Percentiles rank a stretch among this genome's conserved stretches.
These are phyloP conservation scores for Uncinocarpus reesii DNA, from an alignment of 2,329 filamentous ascomycete species.

Conservation along the genomic window DNA sequence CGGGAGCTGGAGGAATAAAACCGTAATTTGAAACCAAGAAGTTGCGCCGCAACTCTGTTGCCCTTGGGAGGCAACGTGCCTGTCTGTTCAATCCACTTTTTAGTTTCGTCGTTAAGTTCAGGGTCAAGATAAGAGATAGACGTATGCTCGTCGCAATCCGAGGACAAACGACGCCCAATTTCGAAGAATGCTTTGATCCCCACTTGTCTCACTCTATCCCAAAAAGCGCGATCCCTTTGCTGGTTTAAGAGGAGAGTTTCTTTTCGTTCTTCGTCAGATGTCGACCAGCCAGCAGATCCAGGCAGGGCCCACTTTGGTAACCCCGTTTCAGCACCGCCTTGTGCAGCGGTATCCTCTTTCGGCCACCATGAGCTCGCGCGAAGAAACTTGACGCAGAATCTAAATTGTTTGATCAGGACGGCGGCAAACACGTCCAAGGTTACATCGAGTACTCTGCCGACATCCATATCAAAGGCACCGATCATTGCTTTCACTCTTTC, in stretches of 20 bases:
- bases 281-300: conserved; percentile 52
- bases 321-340: conserved; percentile 40
- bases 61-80: conserved; percentile 73
- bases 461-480: conserved; percentile 92
- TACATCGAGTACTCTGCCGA: conserved; percentile 86
- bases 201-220: conserved; percentile 63
- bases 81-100: conserved; percentile 69
- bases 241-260: conserved; percentile 48
- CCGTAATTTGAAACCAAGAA: conserved; percentile 91
- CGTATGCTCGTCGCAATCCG: conserved; percentile 47
- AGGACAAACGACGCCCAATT: conserved; percentile 61
- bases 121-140: conserved; percentile 29
- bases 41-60: conserved; percentile 83
- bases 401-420: conserved; percentile 80
- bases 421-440: conserved; percentile 92
- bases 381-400: conserved; percentile 89
- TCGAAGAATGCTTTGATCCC: conserved; percentile 84
- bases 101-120: conserved; percentile 45
- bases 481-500: conserved; percentile 89
- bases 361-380: conserved; percentile 97
- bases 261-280: conserved; percentile 59
- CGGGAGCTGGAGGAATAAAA: conserved; percentile 81
- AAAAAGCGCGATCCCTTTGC: conserved; percentile 65
- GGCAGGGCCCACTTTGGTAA: conserved; percentile 82
- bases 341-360: conserved; percentile 46